These are phyloP conservation scores for Mucor lusitanicus DNA, from an alignment of 371 early-diverging fungal species.

Conservation along the genomic window DNA sequence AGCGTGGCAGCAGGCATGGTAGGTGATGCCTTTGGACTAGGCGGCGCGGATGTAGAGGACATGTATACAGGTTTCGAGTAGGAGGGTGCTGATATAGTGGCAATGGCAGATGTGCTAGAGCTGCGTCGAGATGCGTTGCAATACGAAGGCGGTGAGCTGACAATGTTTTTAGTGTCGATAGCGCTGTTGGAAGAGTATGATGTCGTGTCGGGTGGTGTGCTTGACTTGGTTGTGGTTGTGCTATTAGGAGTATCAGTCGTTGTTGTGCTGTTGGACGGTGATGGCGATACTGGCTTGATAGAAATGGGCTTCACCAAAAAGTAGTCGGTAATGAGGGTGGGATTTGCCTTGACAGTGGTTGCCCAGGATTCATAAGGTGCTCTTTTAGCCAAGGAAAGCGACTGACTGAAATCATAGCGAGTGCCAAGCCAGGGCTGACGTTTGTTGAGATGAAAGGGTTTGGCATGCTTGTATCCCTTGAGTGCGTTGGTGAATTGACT, in stretches of 20 bases:
- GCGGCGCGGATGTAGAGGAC: constrained; percentile 4
- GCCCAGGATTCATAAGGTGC: constrained; percentile 13
- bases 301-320: constrained; percentile 8
- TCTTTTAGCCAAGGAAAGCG: constrained; percentile 27
- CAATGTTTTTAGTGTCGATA: neutral
- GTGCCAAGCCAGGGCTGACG: constrained; percentile 26
- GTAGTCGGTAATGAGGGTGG: neutral
- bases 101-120: neutral
- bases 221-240: neutral
- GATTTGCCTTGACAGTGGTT: constrained; percentile 1
- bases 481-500: constrained; percentile 25
- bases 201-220: neutral
- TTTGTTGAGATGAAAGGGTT: constrained; percentile 23
- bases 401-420: constrained; percentile 36
- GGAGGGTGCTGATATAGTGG: neutral
- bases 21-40: constrained; percentile 21
- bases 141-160: neutral
- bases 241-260: neutral
- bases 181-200: neutral
- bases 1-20: neutral
- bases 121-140: neutral
- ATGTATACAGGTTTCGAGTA: neutral
- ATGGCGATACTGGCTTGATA: neutral
- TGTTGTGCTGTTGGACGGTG: neutral
- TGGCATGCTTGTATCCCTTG: constrained; percentile 27